Conservation (phyloP, 176 grass and related monocot genomes). For the Themeda triandra region DNA sequence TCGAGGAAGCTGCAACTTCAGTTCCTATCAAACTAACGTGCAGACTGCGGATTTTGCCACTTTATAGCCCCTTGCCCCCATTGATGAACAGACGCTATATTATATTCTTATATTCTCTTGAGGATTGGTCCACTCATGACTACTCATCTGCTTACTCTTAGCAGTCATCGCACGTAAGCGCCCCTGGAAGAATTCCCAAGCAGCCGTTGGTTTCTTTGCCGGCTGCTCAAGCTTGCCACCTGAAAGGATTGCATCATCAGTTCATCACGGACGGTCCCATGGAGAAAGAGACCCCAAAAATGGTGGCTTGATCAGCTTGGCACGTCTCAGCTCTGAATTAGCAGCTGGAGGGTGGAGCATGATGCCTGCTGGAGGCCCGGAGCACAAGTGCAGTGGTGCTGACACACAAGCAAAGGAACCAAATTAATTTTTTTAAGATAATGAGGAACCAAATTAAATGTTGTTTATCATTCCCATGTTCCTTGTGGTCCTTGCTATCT, state of each 20-base stretch:
- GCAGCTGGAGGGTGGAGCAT: neutral
- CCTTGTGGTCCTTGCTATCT: neutral
- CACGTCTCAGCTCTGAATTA: neutral
- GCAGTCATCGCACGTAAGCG: neutral
- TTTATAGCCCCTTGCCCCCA: too few species aligned
- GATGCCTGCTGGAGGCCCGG: neutral
- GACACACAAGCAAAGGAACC: neutral
- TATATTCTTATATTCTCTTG: too few species aligned
- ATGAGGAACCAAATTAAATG: neutral
- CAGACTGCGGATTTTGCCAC: too few species aligned
- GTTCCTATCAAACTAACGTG: neutral
- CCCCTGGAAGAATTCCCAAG: neutral
- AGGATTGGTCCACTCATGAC: neutral
- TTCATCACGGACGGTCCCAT: neutral
- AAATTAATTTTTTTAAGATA: too few species aligned
- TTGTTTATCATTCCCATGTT: neutral
- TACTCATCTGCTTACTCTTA: neutral
- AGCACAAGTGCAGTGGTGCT: neutral
- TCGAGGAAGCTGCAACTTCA: neutral
- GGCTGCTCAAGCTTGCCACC: constrained; percentile 3
- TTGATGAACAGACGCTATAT: too few species aligned
- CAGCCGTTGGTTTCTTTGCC: neutral
- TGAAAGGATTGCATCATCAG: neutral
- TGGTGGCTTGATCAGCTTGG: neutral
- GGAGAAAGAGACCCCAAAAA: constrained; percentile 10